Evolutionary conservation across 2,329 filamentous ascomycete genomes (phyloP).

Genomic region (Fusarium tjaetaba): DNA sequence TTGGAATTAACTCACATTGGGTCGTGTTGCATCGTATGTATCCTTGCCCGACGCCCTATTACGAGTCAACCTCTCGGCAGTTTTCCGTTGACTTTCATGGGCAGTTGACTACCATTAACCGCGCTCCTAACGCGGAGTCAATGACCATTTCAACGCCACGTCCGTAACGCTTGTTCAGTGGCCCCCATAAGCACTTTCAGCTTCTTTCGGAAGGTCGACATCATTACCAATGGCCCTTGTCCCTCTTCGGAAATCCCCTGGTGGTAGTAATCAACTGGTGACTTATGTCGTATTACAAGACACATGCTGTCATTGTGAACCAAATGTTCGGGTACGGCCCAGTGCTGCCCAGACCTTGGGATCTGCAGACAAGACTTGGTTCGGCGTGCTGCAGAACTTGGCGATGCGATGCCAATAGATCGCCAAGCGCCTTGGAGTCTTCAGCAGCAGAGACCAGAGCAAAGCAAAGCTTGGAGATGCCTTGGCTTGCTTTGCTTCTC

Average conservation of each 20-base stretch:
- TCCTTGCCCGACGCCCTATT: neutral
- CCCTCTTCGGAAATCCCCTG: neutral
- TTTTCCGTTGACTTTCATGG: neutral
- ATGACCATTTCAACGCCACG: conserved; percentile 21
- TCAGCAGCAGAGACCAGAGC: neutral
- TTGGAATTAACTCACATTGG: neutral
- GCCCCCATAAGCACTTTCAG: conserved; percentile 28
- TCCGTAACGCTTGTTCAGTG: neutral
- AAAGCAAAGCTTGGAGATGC: neutral
- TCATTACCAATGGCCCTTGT: conserved; percentile 13
- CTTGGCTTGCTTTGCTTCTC: conserved; percentile 7
- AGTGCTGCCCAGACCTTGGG: conserved; percentile 34
- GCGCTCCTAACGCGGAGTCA: conserved; percentile 21
- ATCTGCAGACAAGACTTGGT: conserved; percentile 26
- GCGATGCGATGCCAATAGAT: conserved; percentile 35
- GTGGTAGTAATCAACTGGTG: conserved; percentile 6
- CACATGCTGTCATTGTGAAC: conserved; percentile 17
- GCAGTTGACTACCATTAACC: neutral
- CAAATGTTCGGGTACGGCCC: conserved; percentile 7
- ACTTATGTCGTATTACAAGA: neutral
- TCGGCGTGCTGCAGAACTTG: conserved; percentile 21
- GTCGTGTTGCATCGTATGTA: neutral
- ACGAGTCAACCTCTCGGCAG: conserved; percentile 10
- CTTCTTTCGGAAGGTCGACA: conserved; percentile 40
- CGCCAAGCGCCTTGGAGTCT: conserved; percentile 9